Conservation (phyloP, 1,139 yeast species). For the Blastobotrys indianensis region DNA sequence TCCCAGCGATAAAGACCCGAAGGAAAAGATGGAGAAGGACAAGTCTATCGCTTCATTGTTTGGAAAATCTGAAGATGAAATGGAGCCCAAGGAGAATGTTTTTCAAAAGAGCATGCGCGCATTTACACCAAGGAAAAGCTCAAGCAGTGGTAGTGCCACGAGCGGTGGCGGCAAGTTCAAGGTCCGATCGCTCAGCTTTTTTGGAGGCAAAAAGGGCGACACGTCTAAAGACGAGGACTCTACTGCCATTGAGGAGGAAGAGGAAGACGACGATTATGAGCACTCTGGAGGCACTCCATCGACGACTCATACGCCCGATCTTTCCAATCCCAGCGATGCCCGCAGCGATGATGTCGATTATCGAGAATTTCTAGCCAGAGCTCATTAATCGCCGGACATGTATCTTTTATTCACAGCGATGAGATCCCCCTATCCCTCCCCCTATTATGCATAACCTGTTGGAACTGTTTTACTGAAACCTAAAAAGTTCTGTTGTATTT, state of each 20-base stretch:
- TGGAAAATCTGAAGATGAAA: constrained; percentile 21
- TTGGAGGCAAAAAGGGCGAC: constrained; percentile 25
- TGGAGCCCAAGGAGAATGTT: constrained; percentile 20
- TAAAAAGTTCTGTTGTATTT: too few relatives aligned
- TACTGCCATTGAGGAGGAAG: constrained; percentile 18
- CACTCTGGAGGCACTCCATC: neutral
- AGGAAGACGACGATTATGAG: constrained; percentile 7
- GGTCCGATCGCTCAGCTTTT: constrained; percentile 27
- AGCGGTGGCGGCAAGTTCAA: constrained; percentile 12
- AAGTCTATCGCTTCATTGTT: constrained; percentile 26
- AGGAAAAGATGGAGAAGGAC: constrained; percentile 8
- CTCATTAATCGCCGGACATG: neutral
- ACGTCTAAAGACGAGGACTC: constrained; percentile 12
- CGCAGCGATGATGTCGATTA: constrained; percentile 2
- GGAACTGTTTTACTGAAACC: too few relatives aligned
- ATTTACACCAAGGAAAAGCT: constrained; percentile 18
- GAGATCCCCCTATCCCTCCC: neutral
- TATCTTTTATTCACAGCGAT: too few relatives aligned
- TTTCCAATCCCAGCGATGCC: too few relatives aligned
- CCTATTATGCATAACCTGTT: constrained; percentile 1
- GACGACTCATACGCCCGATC: neutral
- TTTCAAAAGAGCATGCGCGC: constrained; percentile 31
- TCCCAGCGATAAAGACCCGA: constrained; percentile 11
- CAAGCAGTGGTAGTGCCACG: constrained; percentile 10
- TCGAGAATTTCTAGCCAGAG: constrained; percentile 7